Evolutionary conservation across 106 monocot species (phyloP).

Genomic region (Acanthochlamys bracteata): DNA sequence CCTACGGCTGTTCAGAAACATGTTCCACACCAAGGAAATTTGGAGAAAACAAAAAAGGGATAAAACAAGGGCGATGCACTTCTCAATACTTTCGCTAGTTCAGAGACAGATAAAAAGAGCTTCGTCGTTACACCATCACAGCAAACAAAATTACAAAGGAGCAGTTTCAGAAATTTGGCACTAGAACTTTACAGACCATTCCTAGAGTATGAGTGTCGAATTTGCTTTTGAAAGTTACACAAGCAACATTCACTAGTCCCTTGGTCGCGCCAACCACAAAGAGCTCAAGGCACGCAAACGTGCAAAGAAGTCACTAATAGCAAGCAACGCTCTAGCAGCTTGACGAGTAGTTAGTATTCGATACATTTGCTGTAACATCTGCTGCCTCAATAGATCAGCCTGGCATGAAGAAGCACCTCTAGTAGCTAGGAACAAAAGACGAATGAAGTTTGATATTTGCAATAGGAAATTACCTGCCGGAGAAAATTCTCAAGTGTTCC

Average conservation of each 20-base stretch:
- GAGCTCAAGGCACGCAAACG: slow-evolving; percentile 77
- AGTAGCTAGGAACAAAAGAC: background rate
- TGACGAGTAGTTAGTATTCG: slow-evolving; percentile 73
- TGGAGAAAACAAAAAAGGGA: too few relatives aligned
- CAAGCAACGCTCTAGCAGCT: slow-evolving; percentile 71
- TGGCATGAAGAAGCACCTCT: background rate
- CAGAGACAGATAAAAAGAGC: too few relatives aligned
- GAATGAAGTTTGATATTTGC: background rate
- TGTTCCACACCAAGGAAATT: too few relatives aligned
- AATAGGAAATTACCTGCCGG: slow-evolving; percentile 49
- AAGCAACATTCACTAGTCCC: slow-evolving; percentile 29
- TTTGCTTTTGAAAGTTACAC: too few relatives aligned
- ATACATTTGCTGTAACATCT: slow-evolving; percentile 83
- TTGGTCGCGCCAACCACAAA: slow-evolving; percentile 75
- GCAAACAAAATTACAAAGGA: too few relatives aligned
- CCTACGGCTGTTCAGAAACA: too few relatives aligned
- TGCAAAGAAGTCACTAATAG: slow-evolving; percentile 77
- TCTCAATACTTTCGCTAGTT: too few relatives aligned
- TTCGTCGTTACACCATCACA: too few relatives aligned
- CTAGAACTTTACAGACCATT: too few relatives aligned
- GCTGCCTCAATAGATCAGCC: slow-evolving; percentile 87
- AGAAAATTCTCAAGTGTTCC: slow-evolving; percentile 78
- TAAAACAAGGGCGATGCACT: too few relatives aligned
- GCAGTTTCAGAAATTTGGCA: too few relatives aligned
- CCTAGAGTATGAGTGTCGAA: too few relatives aligned